These are phyloP conservation scores for Mycosphaerella sp. DNA, from an alignment of 2,329 filamentous ascomycete species.

Conservation along the genomic window DNA sequence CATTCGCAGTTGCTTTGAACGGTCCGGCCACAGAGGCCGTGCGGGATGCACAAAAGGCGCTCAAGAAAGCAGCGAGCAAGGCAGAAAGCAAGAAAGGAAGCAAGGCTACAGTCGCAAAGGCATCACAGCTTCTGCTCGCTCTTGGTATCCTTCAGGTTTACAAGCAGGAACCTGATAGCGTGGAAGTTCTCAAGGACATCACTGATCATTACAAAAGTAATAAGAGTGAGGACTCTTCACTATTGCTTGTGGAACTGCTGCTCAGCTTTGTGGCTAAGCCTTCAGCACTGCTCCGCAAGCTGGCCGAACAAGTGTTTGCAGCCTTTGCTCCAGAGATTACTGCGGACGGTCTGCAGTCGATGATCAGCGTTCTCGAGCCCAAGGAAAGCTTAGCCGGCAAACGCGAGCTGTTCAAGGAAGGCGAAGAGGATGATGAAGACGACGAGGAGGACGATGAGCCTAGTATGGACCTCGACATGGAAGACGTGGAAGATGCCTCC, in stretches of 20 bases:
- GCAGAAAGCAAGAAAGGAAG: slow-evolving; percentile 20
- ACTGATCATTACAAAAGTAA: slow-evolving; percentile 63
- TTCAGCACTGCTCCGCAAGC: slow-evolving; percentile 75
- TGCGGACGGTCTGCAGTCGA: slow-evolving; percentile 60
- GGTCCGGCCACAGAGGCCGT: slow-evolving; percentile 15
- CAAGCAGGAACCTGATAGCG: slow-evolving; percentile 78
- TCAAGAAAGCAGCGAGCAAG: slow-evolving; percentile 21
- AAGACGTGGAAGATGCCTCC: slow-evolving; percentile 34
- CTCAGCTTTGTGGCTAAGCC: slow-evolving; percentile 84
- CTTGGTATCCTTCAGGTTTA: slow-evolving; percentile 84
- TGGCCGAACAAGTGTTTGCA: slow-evolving; percentile 81
- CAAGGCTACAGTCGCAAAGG: slow-evolving; percentile 40
- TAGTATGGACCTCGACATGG: slow-evolving; percentile 34
- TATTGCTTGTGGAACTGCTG: slow-evolving; percentile 77
- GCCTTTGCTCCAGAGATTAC: slow-evolving; percentile 73
- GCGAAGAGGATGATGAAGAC: slow-evolving; percentile 25
- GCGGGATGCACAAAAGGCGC: slow-evolving; percentile 21
- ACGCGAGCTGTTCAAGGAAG: slow-evolving; percentile 72
- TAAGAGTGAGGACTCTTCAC: slow-evolving; percentile 47
- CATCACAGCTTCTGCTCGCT: slow-evolving; percentile 74
- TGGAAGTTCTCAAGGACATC: slow-evolving; percentile 77
- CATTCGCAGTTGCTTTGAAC: slow-evolving; percentile 13
- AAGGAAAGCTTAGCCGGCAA: slow-evolving; percentile 80
- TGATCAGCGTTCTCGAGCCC: slow-evolving; percentile 64
- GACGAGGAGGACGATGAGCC: slow-evolving; percentile 24